phyloP scores from a whole-genome alignment of 2,329 filamentous ascomycete genomes.

The Xylariaceae sp. region DNA sequence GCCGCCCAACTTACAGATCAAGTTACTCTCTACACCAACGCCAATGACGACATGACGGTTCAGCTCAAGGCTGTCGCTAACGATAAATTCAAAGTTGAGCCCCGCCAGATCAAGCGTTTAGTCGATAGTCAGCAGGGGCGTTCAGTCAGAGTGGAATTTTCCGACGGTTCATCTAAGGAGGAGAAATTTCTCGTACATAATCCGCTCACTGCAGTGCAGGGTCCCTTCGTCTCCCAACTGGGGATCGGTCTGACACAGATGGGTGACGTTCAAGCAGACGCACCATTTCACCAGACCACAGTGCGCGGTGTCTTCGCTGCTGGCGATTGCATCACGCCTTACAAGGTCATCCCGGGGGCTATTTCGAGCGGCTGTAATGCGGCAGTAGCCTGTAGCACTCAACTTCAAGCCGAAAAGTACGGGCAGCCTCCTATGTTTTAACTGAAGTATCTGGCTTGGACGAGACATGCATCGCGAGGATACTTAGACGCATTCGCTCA shows the following conservation, averaged over 20 bases:
- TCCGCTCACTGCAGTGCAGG: constrained; percentile 21
- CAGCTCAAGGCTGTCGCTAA: constrained; percentile 8
- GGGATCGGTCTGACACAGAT: constrained; percentile 14
- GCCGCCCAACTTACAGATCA: constrained; percentile 21
- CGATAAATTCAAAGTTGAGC: constrained; percentile 19
- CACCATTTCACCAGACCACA: constrained; percentile 19
- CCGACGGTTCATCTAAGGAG: constrained; percentile 19
- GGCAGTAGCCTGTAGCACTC: constrained; percentile 18
- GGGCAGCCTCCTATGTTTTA: constrained; percentile 13
- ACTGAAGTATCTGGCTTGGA: no score
- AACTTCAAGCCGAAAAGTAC: constrained; percentile 29
- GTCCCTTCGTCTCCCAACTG: constrained; percentile 23
- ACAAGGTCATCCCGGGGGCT: constrained; percentile 24
- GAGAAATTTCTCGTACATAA: constrained; percentile 30
- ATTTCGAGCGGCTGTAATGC: constrained; percentile 28
- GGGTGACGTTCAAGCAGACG: constrained; percentile 24
- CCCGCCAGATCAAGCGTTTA: constrained; percentile 31
- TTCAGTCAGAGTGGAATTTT: constrained; percentile 25
- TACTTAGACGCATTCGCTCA: no score
- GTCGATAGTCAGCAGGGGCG: background rate
- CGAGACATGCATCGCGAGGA: no score
- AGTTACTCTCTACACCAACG: constrained; percentile 30
- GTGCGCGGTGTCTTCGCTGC: constrained; percentile 29
- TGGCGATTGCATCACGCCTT: constrained; percentile 28
- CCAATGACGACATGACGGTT: constrained; percentile 16